Conservation (phyloP, 495 filamentous ascomycete species). For the Beverwykella pulmonaria region DNA sequence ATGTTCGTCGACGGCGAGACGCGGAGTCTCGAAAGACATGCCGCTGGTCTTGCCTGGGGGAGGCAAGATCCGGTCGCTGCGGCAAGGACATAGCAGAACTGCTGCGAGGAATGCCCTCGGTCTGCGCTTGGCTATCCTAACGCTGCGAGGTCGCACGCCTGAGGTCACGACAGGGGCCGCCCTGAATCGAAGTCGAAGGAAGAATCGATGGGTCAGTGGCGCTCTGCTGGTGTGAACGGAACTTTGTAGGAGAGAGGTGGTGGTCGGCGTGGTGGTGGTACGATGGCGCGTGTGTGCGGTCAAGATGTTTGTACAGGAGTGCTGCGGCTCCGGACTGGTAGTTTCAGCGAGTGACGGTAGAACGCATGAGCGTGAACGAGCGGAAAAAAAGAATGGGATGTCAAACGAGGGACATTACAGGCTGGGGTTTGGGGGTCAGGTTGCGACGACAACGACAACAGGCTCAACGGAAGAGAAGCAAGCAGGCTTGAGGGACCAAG, state of each 20-base stretch:
- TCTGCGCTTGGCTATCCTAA: conserved; percentile 17
- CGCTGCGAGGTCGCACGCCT: not conserved
- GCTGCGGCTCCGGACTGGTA: not conserved
- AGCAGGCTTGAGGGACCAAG: not conserved
- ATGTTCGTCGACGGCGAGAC: conserved; percentile 62
- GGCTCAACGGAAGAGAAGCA: not conserved
- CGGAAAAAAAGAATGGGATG: conserved; percentile 3
- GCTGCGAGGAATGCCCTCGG: conserved; percentile 27
- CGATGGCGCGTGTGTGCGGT: too few species aligned
- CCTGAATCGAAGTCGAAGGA: not conserved
- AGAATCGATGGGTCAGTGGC: too few species aligned
- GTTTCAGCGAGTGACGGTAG: conserved; percentile 36
- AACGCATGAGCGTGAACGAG: conserved; percentile 19
- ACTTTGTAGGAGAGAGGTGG: too few species aligned
- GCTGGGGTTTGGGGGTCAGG: conserved; percentile 14
- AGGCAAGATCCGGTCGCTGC: conserved; percentile 32
- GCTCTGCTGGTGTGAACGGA: too few species aligned
- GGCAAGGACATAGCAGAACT: conserved; percentile 40
- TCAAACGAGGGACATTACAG: conserved; percentile 33
- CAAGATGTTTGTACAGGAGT: not conserved
- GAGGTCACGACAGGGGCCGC: conserved; percentile 40
- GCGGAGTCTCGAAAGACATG: conserved; percentile 66
- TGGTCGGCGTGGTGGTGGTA: too few species aligned
- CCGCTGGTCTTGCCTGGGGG: conserved; percentile 40
- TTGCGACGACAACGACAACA: conserved; percentile 20